Percentiles rank a stretch among this genome's conserved stretches.
These are phyloP conservation scores for Azolla pinnata DNA, from an alignment of 75 land plant genomes.

Conservation along the genomic window DNA sequence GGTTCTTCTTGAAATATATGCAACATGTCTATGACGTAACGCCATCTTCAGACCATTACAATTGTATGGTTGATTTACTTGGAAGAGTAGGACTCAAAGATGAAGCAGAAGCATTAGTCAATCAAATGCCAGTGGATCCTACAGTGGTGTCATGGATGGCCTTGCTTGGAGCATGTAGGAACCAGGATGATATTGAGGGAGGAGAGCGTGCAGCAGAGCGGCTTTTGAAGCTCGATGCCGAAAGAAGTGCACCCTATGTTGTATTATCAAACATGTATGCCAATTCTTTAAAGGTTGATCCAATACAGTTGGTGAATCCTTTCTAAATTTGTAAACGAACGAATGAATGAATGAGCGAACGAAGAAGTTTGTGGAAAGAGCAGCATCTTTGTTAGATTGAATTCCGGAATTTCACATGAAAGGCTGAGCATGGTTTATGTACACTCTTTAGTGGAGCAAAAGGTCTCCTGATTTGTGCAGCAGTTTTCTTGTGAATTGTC, in stretches of 20 bases:
- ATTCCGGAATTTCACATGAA: too few species aligned
- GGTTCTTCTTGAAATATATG: not conserved
- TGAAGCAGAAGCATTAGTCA: slow-evolving; percentile 3
- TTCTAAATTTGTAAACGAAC: too few species aligned
- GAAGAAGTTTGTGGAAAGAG: too few species aligned
- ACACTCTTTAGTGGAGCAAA: too few species aligned
- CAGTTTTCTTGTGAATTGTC: too few species aligned
- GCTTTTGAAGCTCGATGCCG: not conserved
- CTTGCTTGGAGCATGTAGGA: slow-evolving; percentile 7
- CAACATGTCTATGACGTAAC: not conserved
- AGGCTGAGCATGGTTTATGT: too few species aligned
- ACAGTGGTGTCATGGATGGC: not conserved
- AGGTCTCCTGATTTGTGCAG: too few species aligned
- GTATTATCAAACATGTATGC: slow-evolving; percentile 14
- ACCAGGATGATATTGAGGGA: not conserved
- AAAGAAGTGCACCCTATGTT: slow-evolving; percentile 6
- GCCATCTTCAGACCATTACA: not conserved
- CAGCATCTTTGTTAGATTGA: too few species aligned
- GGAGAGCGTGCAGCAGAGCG: not conserved
- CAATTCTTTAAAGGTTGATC: too few species aligned
- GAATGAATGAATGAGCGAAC: too few species aligned
- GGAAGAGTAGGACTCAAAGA: slow-evolving; percentile 4
- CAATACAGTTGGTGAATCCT: too few species aligned
- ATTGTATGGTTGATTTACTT: slow-evolving; percentile 8
- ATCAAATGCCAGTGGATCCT: not conserved